Evolutionary conservation across 2,329 filamentous ascomycete species (phyloP), one percentile per base, ranked within the genome.

Genomic region (Fusarium newnesense): DNA sequence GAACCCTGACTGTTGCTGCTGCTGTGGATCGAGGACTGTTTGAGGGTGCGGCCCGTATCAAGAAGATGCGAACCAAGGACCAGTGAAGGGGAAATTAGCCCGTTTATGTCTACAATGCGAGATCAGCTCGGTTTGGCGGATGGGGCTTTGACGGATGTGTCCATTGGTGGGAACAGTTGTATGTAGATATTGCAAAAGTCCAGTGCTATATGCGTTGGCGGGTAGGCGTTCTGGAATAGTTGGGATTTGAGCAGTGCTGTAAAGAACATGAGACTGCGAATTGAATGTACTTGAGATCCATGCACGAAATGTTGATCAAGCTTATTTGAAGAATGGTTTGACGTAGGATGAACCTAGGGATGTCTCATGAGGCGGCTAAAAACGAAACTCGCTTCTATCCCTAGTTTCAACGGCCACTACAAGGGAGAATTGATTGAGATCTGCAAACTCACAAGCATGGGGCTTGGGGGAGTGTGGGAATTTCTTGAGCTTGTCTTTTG

Each of bases 1-100:
- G 96, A 75, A 99, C 96, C 1, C 84, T 99, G 75, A 99, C 96
- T 0, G 96, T 99, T 24, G 96, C 96, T 16, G 96, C 97, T 10
- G 96, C 96, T 9, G 86, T 99, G 37, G 96, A 99, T 81, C 90
- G 97, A 64, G 94, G 93, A 56, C 83, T 98, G 69, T 99, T 98
- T 78, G 96, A 99, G 84, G 96, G 96, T 46, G 89, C 90, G 6
- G 90, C 92, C 65, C 90, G 93, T 80, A 87, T 98, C 73, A 97
- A 93, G 89, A 99, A 99, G 88, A 83, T 97, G 81, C 94, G 88
- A 75, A 83, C 86, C 9, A 92, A 92, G 84, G 89, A 89, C 72
- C 78, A 90, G 68, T 91, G 81, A 80, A 65, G 7, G 47, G 18
- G 24, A 46, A 43, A 34, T n/a, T 16, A 37, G 50, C 11, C 32